Evolutionary conservation across 306 rosid species (phyloP).

Genomic region (Glycine tomentella): DNA sequence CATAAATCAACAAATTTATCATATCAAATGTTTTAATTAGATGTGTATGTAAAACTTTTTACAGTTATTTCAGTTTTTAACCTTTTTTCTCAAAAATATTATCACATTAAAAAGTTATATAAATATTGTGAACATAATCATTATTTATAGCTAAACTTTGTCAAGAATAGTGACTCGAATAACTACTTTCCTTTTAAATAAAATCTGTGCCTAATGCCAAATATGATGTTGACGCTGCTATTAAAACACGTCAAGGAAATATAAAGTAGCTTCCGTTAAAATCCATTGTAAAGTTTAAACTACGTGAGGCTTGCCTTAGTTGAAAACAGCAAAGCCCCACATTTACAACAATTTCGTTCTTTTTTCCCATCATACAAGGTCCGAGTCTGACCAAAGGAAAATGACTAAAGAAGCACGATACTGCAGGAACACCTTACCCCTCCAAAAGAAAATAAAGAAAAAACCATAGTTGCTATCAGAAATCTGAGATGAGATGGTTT

Average conservation of each 20-base stretch:
- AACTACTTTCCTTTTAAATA: not conserved
- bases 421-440: too few relatives aligned
- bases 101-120: too few relatives aligned
- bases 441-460: too few relatives aligned
- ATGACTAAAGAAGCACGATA: too few relatives aligned
- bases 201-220: not conserved
- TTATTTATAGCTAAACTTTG: not conserved
- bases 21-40: too few relatives aligned
- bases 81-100: too few relatives aligned
- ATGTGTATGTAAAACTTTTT: too few relatives aligned
- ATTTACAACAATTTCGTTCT: not conserved
- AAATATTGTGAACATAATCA: not conserved
- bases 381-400: not conserved
- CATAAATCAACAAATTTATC: too few relatives aligned
- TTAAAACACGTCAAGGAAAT: not conserved
- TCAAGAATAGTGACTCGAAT: not conserved
- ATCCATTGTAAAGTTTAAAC: not conserved
- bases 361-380: not conserved
- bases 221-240: not conserved
- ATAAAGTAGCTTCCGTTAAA: not conserved
- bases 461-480: too few relatives aligned
- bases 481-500: too few relatives aligned
- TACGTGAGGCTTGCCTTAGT: not conserved
- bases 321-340: not conserved
- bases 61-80: too few relatives aligned